phyloP scores from a whole-genome alignment of 345 rosid genomes.

The Populus simonii region DNA sequence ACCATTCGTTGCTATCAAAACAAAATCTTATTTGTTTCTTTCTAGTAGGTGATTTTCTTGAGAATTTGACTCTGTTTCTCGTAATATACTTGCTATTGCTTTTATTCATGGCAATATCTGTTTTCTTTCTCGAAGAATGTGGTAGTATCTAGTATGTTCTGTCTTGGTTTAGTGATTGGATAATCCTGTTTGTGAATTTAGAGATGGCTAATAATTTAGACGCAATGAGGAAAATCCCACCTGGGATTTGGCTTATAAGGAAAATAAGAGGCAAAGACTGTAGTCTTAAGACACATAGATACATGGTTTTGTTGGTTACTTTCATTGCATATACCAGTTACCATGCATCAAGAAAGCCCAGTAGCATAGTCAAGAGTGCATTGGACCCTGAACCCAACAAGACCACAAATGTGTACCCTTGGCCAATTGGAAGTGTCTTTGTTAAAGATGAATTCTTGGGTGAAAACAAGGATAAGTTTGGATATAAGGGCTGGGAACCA shows the following conservation, averaged over 20 bases:
- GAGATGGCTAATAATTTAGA: slow-evolving; percentile 39
- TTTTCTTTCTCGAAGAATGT: neutral
- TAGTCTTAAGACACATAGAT: slow-evolving; percentile 64
- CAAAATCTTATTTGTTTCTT: neutral
- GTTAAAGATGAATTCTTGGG: slow-evolving; percentile 25
- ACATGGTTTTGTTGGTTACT: slow-evolving; percentile 60
- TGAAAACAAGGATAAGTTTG: neutral
- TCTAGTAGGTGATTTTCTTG: neutral
- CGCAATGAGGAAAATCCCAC: slow-evolving; percentile 50
- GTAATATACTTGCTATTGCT: neutral
- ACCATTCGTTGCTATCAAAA: neutral
- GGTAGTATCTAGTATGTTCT: neutral
- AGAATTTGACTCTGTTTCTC: neutral
- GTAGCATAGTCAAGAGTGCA: slow-evolving; percentile 90
- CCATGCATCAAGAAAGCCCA: slow-evolving; percentile 89
- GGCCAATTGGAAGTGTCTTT: slow-evolving; percentile 73
- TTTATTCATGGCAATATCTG: neutral
- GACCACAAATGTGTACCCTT: slow-evolving; percentile 27
- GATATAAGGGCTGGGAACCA: slow-evolving; percentile 68
- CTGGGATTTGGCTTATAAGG: slow-evolving; percentile 58
- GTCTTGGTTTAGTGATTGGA: neutral
- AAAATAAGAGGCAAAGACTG: slow-evolving; percentile 64
- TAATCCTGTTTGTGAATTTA: neutral
- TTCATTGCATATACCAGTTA: slow-evolving; percentile 89
- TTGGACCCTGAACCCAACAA: slow-evolving; percentile 54